Conservation (phyloP, 306 rosid genomes). For the Cucumis hystrix region DNA sequence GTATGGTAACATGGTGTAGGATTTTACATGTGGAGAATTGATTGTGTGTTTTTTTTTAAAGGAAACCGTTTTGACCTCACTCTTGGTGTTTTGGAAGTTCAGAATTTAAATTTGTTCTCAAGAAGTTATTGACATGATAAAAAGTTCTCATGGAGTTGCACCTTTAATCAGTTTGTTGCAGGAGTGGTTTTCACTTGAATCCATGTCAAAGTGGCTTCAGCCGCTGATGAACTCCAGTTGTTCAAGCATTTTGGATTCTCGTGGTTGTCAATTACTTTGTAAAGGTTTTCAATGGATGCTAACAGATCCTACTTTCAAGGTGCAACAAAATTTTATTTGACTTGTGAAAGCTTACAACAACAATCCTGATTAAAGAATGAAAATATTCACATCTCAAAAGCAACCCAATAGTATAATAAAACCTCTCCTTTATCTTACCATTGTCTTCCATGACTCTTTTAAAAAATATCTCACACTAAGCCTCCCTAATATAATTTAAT, state of each 20-base stretch:
- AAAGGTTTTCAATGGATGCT: conserved; percentile 40
- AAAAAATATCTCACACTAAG: not conserved
- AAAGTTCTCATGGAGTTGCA: conserved; percentile 15
- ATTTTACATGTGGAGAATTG: not conserved
- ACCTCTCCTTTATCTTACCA: not conserved
- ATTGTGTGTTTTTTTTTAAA: too few species aligned
- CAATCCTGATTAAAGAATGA: not conserved
- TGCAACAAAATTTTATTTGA: not conserved
- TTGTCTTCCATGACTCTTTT: not conserved
- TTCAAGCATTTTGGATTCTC: conserved; percentile 23
- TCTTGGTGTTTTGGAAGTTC: not conserved
- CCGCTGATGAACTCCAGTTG: conserved; percentile 19
- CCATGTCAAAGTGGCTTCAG: conserved; percentile 18
- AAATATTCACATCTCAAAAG: not conserved
- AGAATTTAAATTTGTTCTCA: not conserved
- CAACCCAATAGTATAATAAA: not conserved
- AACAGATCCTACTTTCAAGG: conserved; percentile 47
- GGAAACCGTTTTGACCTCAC: not conserved
- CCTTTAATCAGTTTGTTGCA: conserved; percentile 27
- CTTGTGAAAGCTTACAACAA: not conserved
- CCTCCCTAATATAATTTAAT: not conserved
- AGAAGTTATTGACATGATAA: not conserved
- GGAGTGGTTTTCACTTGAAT: conserved; percentile 20
- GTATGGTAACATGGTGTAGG: not conserved
- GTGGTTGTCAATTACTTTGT: conserved; percentile 26